Conservation (phyloP, 306 rosid genomes). For the Psophocarpus tetragonolobus region DNA sequence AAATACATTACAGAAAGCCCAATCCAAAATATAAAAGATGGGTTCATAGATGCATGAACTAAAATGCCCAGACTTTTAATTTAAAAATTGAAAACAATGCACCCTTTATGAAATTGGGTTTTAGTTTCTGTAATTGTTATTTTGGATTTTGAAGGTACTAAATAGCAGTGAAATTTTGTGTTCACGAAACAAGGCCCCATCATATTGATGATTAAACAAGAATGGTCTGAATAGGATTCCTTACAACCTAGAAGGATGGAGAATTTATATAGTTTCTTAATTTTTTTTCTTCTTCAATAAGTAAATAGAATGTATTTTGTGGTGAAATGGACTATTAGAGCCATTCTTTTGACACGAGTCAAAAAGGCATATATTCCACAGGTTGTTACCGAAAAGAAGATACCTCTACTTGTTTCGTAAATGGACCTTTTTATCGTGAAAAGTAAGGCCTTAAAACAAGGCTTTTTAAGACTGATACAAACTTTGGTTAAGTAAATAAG, state of each 20-base stretch:
- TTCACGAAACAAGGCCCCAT: background rate
- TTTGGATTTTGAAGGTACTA: too few species aligned
- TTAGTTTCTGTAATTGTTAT: too few species aligned
- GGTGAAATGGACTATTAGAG: constrained; percentile 17
- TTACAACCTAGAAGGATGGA: background rate
- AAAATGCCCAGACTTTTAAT: background rate
- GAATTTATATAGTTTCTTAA: background rate
- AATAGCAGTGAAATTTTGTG: too few species aligned
- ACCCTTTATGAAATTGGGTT: background rate
- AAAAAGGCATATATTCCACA: constrained; percentile 37
- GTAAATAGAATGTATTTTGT: constrained; percentile 5
- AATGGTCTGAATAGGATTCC: background rate
- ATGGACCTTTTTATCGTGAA: constrained; percentile 33
- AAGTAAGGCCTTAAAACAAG: constrained; percentile 43
- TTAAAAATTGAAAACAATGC: background rate
- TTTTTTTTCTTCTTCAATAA: background rate
- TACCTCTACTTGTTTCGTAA: constrained; percentile 18
- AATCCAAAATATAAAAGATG: too few species aligned
- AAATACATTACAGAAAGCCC: too few species aligned
- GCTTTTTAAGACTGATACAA: constrained; percentile 36
- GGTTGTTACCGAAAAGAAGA: constrained; percentile 16
- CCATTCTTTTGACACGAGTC: constrained; percentile 40
- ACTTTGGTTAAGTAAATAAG: constrained; percentile 36
- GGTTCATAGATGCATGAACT: too few species aligned
- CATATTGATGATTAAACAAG: background rate